These are phyloP conservation scores for Neonothopanus nambi DNA, from an alignment of 1,284 basidiomycete species.

Conservation along the genomic window DNA sequence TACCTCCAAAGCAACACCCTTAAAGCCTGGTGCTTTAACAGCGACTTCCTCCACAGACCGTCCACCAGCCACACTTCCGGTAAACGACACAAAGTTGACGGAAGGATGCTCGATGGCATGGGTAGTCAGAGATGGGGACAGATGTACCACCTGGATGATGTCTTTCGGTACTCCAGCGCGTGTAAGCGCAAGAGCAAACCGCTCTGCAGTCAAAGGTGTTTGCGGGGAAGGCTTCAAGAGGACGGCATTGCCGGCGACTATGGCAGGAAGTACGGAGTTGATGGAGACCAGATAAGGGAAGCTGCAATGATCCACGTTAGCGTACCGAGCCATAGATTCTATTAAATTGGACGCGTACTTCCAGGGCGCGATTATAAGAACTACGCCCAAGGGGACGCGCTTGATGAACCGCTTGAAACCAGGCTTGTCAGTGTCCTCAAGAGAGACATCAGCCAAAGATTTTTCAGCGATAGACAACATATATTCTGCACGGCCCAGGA, in stretches of 20 bases:
- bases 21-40: conserved; percentile 68
- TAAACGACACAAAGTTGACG: conserved; percentile 87
- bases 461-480: conserved; percentile 83
- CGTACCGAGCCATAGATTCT: conserved; percentile 7
- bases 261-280: conserved; percentile 88
- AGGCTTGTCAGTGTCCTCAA: conserved; percentile 77
- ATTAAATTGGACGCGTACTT: conserved; percentile 54
- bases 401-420: conserved; percentile 84
- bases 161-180: conserved; percentile 78
- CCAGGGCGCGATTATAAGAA: conserved; percentile 88
- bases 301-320: conserved; percentile 38
- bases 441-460: conserved; percentile 74
- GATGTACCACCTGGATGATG: conserved; percentile 80
- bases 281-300: conserved; percentile 89
- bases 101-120: conserved; percentile 66
- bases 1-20: conserved; percentile 77
- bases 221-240: conserved; percentile 95
- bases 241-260: conserved; percentile 88
- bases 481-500: conserved; percentile 80
- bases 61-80: conserved; percentile 79
- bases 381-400: conserved; percentile 84
- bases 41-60: conserved; percentile 65
- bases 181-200: conserved; percentile 68
- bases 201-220: conserved; percentile 86
- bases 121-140: conserved; percentile 67